Base-by-base conservation (phyloP, 495 filamentous ascomycete species). In the Penicillium riverlandense region DNA sequence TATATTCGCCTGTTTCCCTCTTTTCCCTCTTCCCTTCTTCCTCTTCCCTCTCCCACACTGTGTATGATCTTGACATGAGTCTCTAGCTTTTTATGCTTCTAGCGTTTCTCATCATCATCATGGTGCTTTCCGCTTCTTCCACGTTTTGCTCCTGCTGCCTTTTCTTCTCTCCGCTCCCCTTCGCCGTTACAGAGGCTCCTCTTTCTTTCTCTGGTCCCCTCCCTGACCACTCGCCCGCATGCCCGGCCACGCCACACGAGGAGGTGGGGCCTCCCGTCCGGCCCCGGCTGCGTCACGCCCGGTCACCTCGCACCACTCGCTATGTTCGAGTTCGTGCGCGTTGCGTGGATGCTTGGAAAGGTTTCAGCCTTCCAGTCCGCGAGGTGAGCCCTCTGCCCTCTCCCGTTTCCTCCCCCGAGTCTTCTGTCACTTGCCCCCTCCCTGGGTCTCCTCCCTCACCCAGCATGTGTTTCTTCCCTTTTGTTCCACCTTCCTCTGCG, bases 41-140 rank as follows among this genome's bases (percentile, higher is more conserved):
- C 27, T 45, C 29, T 12, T 12, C 44, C 29, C 37, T 42, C 39
- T 43, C 47, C 29, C 10, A 49, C 42, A 41, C 41, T 48, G 11
- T 36, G 40, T 57, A 47, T 47, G 50, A 14, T 39, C 47, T 53
- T 45, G 45, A 57, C 49, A 38, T 44, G 50, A 53, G 54, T 32
- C 27, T 11, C 29, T 45, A 35, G 42, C 29, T 35, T 37, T 41
- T 41, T 27, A 11, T 53, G 37, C 41, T 44, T 44, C 29, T 27
- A 28, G 35, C 40, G 29, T 41, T 38, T 31, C 15, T 15, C 37
- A 37, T 15, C 33, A 35, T 41, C 16, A 37, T 31, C 22, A 22
- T 29, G 43, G 28, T 44, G 39, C 32, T 37, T 35, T 44, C 37
- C 8, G 13, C 15, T 14, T 31, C 36, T 34, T 33, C 34, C 8